A percentile compares a stretch with the other conserved stretches of the same genome.
phyloP scores from a whole-genome alignment of 2,329 filamentous ascomycete species.

The Didymella pinodella region DNA sequence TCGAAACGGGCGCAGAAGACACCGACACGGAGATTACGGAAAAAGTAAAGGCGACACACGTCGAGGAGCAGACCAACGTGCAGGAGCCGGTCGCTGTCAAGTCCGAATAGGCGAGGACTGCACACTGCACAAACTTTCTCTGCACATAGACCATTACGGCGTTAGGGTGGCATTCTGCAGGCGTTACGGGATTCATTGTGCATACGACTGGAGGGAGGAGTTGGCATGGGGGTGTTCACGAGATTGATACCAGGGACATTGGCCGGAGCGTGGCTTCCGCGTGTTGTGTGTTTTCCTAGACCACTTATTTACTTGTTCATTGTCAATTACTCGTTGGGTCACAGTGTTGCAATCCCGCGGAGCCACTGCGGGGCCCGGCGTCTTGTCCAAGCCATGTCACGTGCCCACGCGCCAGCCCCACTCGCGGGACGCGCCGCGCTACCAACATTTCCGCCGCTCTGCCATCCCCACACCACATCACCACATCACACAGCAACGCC shows the following conservation, averaged over 20 bases:
- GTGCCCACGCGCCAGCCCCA: slow-evolving; percentile 10
- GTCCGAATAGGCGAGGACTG: not conserved
- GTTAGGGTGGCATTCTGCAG: not conserved
- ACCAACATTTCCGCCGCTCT: slow-evolving; percentile 1
- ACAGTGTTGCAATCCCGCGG: too few species aligned
- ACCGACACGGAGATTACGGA: not conserved
- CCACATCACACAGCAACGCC: too few species aligned
- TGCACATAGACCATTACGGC: not conserved
- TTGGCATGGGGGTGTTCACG: not conserved
- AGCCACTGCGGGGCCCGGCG: too few species aligned
- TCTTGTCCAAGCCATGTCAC: slow-evolving; percentile 2
- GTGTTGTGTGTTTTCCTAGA: not conserved
- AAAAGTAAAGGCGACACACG: not conserved
- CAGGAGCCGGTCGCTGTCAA: not conserved
- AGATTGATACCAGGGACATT: not conserved
- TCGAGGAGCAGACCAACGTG: not conserved
- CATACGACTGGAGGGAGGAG: not conserved
- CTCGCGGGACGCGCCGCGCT: slow-evolving; percentile 12
- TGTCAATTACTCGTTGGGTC: not conserved
- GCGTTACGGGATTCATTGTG: not conserved
- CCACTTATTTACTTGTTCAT: not conserved
- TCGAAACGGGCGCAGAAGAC: not conserved
- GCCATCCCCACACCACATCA: not conserved
- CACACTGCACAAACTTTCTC: not conserved
- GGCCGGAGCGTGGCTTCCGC: not conserved